Conservation (phyloP, 2,329 filamentous ascomycete genomes). For the Claviceps quebecensis region DNA sequence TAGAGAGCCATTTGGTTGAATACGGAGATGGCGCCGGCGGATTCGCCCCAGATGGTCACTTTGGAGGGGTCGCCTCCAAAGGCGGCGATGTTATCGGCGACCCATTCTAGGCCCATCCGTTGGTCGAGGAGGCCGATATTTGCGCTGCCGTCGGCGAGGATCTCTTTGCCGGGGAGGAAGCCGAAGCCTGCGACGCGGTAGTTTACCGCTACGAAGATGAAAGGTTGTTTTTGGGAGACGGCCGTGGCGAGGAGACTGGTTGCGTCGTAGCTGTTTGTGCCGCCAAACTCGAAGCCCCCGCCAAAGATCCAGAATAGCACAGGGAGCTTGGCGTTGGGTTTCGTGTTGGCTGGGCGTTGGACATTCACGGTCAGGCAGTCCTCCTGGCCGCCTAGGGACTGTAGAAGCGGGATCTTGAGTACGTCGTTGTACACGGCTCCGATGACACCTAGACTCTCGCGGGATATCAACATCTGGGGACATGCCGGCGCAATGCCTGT, state of each 20-base stretch:
- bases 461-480: conserved; percentile 55
- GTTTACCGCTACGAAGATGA: conserved; percentile 3
- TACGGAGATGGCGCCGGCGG: conserved; percentile 40
- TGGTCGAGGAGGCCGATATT: conserved; percentile 51
- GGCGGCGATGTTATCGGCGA: conserved; percentile 43
- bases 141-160: conserved; percentile 37
- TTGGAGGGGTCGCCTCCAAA: conserved; percentile 50
- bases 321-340: conserved; percentile 41
- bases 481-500: conserved; percentile 47
- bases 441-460: conserved; percentile 25
- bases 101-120: conserved; percentile 42
- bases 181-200: conserved; percentile 3
- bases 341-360: conserved; percentile 42
- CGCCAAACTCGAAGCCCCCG: conserved; percentile 2
- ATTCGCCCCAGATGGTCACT: conserved; percentile 48
- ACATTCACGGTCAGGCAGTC: conserved; percentile 52
- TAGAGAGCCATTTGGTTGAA: conserved; percentile 37
- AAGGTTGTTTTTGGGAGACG: conserved; percentile 12
- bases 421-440: conserved; percentile 33
- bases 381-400: conserved; percentile 40
- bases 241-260: conserved; percentile 23
- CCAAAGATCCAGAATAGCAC: conserved; percentile 28
- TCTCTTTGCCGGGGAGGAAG: conserved; percentile 1
- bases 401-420: conserved; percentile 42
- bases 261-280: not conserved